phyloP scores from a whole-genome alignment of 441 rosid species.

The Pelargonium citronellum region DNA sequence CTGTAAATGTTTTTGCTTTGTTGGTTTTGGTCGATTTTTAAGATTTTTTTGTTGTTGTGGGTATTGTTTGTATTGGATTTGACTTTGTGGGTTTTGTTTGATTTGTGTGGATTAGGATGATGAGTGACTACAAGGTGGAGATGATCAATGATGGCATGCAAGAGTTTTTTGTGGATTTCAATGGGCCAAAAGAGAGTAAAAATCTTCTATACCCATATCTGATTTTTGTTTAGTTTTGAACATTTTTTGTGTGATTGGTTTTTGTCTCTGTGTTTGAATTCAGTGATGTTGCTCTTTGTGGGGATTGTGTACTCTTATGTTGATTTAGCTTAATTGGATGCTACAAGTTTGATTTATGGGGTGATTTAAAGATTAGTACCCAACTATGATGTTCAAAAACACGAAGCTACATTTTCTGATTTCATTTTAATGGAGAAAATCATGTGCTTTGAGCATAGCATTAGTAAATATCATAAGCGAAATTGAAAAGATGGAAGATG shows the following conservation, averaged over 20 bases:
- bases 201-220: no score
- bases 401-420: no score
- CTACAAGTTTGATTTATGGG: not conserved
- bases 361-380: conserved; percentile 5
- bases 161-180: conserved; percentile 65
- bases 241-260: conserved; percentile 19
- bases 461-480: no score
- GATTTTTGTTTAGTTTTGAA: no score
- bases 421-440: no score
- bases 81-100: conserved; percentile 23
- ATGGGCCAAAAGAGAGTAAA: conserved; percentile 65
- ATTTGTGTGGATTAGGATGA: conserved; percentile 46
- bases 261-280: conserved; percentile 14
- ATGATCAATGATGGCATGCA: conserved; percentile 76
- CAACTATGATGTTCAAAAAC: no score
- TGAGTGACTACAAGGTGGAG: conserved; percentile 76
- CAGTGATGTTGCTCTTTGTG: conserved; percentile 13
- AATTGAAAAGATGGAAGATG: no score
- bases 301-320: conserved; percentile 5
- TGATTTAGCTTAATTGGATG: conserved; percentile 8
- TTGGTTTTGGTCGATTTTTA: no score
- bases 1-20: conserved; percentile 29
- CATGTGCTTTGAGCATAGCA: no score
- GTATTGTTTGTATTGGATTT: not conserved
- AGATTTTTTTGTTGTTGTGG: not conserved